Base-by-base conservation (phyloP, 2,329 filamentous ascomycete species). In the Tolypocladium cylindrosporum region DNA sequence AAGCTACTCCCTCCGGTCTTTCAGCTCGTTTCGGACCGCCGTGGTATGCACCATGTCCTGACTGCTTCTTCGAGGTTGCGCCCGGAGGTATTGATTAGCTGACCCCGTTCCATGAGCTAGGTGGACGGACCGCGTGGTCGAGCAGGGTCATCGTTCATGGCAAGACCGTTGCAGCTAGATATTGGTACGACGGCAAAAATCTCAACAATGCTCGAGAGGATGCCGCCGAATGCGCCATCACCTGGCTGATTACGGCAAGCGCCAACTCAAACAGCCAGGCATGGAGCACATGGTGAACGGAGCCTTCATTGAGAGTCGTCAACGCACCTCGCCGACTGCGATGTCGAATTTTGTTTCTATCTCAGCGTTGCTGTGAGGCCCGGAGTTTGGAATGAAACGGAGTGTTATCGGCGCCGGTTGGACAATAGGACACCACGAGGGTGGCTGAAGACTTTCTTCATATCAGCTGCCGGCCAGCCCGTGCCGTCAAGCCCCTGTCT, bases 161-260 rank as follows among this genome's bases (percentile, higher is more conserved):
- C 57, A 75, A 80, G 55, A 79, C 75, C 53, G 80, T 90, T 66
- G 70, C 80, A n/a, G 91, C 91, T 53, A 84, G 90, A 61, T 96
- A 85, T 74, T 96, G 90, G 90, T 96, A 96, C 74, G 91, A 95
- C 72, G 91, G 91, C 61, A 85, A 90, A 70, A 91, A 90, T 69
- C 80, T 93, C 72, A 85, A 92, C 77, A 95, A 95, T 68, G 91
- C 91, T 59, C 87, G 85, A 74, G 91, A 96, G 72, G 91, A 96
- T 70, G 91, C 90, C n/a, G 91, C 91, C 63, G 90, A 96, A 74
- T 82, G 88, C 61, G 91, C 91, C 34, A 72, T 89, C 60, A 81
- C 79, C 67, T 81, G 79, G 73, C 72, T 89, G 57, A 74, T 64
- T 58, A 70, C 70, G 55, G 75, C 74, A 54, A 72, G 61, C 14